These are phyloP conservation scores for Vickermania spadyakhi DNA, from an alignment of 208 protist species.

Conservation along the genomic window DNA sequence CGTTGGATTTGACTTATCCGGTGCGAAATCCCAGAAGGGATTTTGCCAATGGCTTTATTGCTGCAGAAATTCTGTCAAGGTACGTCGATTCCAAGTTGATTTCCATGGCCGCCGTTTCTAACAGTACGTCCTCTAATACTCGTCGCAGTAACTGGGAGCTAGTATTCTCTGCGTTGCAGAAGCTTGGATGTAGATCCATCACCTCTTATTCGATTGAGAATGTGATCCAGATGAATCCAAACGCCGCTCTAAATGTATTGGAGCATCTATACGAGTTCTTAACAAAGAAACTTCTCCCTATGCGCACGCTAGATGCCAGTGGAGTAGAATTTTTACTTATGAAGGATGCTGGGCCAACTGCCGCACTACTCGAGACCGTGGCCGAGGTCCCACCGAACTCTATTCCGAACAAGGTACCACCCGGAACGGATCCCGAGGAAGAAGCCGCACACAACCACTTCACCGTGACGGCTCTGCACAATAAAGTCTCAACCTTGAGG, in stretches of 20 bases:
- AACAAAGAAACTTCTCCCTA: conserved; percentile 24
- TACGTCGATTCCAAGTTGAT: conserved; percentile 42
- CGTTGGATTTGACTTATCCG: conserved; percentile 84
- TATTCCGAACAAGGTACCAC: not conserved
- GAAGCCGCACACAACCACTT: not conserved
- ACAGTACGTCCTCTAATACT: conserved; percentile 49
- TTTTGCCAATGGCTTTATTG: conserved; percentile 90
- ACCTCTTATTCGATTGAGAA: conserved; percentile 41
- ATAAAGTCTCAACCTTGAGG: conserved; percentile 25
- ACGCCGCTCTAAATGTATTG: conserved; percentile 43
- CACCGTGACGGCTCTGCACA: conserved; percentile 12
- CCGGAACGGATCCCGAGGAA: not conserved
- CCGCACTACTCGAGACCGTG: conserved; percentile 8
- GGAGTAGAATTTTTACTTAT: conserved; percentile 1
- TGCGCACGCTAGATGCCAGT: conserved; percentile 14
- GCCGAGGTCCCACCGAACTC: not conserved
- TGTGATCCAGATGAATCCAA: conserved; percentile 41
- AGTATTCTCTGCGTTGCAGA: conserved; percentile 35
- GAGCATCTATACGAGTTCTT: conserved; percentile 81
- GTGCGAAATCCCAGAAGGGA: conserved; percentile 91
- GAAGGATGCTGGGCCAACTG: not conserved
- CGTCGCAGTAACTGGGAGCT: conserved; percentile 89
- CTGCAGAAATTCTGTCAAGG: conserved; percentile 90
- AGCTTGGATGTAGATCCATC: conserved; percentile 36
- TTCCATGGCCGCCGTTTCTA: conserved; percentile 78